These are phyloP conservation scores for Claviceps monticola DNA, from an alignment of 2,329 filamentous ascomycete species.

Conservation along the genomic window DNA sequence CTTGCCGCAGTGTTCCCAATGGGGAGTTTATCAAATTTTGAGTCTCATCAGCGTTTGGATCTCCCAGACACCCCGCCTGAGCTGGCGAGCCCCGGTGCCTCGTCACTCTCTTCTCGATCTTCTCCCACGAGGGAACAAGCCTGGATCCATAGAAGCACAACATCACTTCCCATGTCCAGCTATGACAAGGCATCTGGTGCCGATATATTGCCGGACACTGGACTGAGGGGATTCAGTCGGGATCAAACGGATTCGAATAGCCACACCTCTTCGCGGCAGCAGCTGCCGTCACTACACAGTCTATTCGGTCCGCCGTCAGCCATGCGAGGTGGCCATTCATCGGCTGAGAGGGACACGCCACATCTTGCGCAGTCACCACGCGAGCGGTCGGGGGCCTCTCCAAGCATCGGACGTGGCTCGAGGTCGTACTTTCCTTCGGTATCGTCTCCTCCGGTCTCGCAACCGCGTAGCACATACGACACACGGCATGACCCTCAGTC, in stretches of 20 bases:
- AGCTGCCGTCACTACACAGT: slow-evolving; percentile 43
- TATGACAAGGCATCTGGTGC: slow-evolving; percentile 35
- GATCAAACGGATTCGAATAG: slow-evolving; percentile 20
- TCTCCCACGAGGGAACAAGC: slow-evolving; percentile 29
- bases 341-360: slow-evolving; percentile 31
- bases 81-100: slow-evolving; percentile 36
- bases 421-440: slow-evolving; percentile 35
- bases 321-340: slow-evolving; percentile 30
- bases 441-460: slow-evolving; percentile 23
- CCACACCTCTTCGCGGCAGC: slow-evolving; percentile 24
- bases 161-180: slow-evolving; percentile 43
- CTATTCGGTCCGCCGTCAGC: slow-evolving; percentile 37
- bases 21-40: slow-evolving; percentile 38
- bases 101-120: slow-evolving; percentile 31
- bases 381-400: slow-evolving; percentile 30
- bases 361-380: slow-evolving; percentile 31
- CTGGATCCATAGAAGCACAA: slow-evolving; percentile 25
- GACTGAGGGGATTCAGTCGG: slow-evolving; percentile 20
- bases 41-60: slow-evolving; percentile 35
- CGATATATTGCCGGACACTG: slow-evolving; percentile 29
- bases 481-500: slow-evolving; percentile 28
- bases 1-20: slow-evolving; percentile 28
- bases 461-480: slow-evolving; percentile 34
- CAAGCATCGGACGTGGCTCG: slow-evolving; percentile 23
- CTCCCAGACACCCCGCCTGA: slow-evolving; percentile 41